Percentiles rank a stretch among this genome's conserved stretches.
phyloP scores from a whole-genome alignment of 768 basidiomycete genomes.

The Suillus subaureus region DNA sequence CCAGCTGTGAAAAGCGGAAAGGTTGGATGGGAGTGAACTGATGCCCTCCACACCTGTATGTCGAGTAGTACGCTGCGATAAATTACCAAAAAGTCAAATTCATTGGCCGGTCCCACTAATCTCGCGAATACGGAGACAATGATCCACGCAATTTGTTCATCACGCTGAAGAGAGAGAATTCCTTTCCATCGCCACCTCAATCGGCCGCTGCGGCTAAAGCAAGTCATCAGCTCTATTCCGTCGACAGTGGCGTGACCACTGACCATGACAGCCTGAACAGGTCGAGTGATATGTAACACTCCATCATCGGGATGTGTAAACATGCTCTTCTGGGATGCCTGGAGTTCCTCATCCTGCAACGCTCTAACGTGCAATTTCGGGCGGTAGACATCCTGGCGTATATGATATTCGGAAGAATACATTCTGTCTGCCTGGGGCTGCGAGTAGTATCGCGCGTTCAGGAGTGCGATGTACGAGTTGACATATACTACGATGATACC shows the following conservation, averaged over 20 bases:
- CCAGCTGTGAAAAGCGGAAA: no score
- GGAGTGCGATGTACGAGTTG: constrained; percentile 9
- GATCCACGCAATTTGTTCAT: not conserved
- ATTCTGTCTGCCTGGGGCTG: no score
- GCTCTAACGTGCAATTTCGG: no score
- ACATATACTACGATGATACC: not conserved
- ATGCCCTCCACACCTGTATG: no score
- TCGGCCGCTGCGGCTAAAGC: not conserved
- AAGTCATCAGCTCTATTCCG: not conserved
- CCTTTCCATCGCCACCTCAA: not conserved
- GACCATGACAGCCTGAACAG: not conserved
- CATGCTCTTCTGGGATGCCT: not conserved
- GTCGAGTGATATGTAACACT: not conserved
- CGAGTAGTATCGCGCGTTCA: not conserved
- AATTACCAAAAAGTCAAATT: no score
- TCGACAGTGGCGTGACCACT: not conserved
- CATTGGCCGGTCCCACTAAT: no score
- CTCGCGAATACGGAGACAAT: no score
- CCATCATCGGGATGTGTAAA: not conserved
- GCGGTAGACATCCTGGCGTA: not conserved
- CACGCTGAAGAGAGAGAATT: not conserved
- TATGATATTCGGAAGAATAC: no score
- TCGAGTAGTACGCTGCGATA: not conserved
- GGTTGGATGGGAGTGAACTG: no score
- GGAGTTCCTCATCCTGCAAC: not conserved